These are phyloP conservation scores for Rhododendron molle DNA, from an alignment of 148 eudicot genomes.

Conservation along the genomic window DNA sequence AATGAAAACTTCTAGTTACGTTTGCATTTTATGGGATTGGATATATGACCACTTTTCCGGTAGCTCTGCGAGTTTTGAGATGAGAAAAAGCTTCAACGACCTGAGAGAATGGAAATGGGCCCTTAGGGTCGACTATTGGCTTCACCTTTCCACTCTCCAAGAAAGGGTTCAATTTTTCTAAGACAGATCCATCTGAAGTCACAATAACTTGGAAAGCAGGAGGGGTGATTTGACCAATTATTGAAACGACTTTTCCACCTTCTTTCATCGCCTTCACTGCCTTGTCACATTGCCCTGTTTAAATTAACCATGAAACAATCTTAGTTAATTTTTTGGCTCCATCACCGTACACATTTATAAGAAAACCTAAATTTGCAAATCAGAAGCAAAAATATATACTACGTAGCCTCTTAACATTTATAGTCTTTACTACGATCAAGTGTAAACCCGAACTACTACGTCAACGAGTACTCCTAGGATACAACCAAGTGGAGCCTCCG, in stretches of 20 bases:
- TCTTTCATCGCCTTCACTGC: conserved; percentile 76
- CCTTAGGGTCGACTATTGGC: conserved; percentile 71
- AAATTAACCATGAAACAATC: not conserved
- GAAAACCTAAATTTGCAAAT: not conserved
- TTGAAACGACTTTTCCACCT: conserved; percentile 81
- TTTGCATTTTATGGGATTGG: conserved; percentile 48
- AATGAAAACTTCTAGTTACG: not conserved
- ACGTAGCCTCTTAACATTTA: too few species aligned
- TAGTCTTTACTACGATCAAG: not conserved
- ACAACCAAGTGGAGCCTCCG: not conserved
- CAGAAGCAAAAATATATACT: too few species aligned
- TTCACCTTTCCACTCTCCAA: conserved; percentile 79
- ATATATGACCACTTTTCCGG: conserved; percentile 84
- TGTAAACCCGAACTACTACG: not conserved
- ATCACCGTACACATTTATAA: not conserved
- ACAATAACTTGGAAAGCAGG: conserved; percentile 84
- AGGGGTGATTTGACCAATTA: conserved; percentile 72
- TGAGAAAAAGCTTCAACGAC: conserved; percentile 74
- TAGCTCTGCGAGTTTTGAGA: conserved; percentile 74
- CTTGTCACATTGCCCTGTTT: conserved; percentile 70
- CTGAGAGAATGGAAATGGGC: conserved; percentile 70
- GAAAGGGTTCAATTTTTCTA: conserved; percentile 76
- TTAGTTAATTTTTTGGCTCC: not conserved
- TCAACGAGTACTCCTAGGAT: too few species aligned
- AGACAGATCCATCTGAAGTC: conserved; percentile 59